These are phyloP conservation scores for Periconia macrospinosa DNA, from an alignment of 2,329 filamentous ascomycete genomes.

Conservation along the genomic window DNA sequence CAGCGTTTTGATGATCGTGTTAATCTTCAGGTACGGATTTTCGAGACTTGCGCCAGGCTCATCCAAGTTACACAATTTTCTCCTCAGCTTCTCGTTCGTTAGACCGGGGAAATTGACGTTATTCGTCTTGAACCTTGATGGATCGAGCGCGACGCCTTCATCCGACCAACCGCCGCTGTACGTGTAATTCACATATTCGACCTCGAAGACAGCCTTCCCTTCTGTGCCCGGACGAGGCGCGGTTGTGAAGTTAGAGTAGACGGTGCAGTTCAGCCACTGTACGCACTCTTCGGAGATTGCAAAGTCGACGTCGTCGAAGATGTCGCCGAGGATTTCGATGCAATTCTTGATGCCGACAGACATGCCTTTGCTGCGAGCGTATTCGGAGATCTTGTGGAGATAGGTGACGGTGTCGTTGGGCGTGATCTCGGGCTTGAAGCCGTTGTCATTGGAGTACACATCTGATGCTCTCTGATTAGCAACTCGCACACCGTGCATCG, in stretches of 20 bases:
- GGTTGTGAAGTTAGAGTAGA: conserved; percentile 25
- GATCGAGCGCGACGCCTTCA: conserved; percentile 17
- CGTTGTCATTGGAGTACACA: conserved; percentile 25
- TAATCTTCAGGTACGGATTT: conserved; percentile 22
- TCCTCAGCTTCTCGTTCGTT: conserved; percentile 19
- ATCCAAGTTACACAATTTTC: conserved; percentile 24
- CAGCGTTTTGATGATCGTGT: conserved; percentile 24
- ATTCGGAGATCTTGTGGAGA: conserved; percentile 19
- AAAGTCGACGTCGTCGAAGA: conserved; percentile 26
- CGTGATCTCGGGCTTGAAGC: conserved; percentile 18
- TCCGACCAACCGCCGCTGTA: conserved; percentile 19
- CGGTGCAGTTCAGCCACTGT: conserved; percentile 22
- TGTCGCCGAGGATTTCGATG: conserved; percentile 25
- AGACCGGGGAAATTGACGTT: conserved; percentile 22
- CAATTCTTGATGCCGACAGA: conserved; percentile 29
- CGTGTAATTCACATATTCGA: conserved; percentile 27
- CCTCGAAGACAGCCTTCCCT: conserved; percentile 27
- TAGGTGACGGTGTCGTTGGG: conserved; percentile 20
- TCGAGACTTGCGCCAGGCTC: conserved; percentile 15
- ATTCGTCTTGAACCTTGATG: conserved; percentile 12
- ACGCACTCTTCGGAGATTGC: conserved; percentile 28
- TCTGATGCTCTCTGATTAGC: conserved; percentile 5
- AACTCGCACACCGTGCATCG: not conserved
- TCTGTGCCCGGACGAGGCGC: conserved; percentile 12
- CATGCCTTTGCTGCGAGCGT: conserved; percentile 19